phyloP scores from a whole-genome alignment of 202 grass and related monocot species.

The Schoenoplectus triqueter region DNA sequence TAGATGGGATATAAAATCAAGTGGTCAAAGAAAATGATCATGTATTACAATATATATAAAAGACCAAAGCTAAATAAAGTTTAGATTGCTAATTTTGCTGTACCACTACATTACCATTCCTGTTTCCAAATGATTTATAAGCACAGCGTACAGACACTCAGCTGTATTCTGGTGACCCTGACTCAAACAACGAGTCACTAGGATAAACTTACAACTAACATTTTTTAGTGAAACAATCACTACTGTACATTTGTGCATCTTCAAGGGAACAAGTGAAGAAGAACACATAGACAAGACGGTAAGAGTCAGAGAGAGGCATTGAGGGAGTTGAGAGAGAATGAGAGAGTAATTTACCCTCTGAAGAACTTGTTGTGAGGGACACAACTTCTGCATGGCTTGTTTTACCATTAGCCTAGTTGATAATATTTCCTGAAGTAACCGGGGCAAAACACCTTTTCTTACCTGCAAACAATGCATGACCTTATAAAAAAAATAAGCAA shows the following conservation, averaged over 20 bases:
- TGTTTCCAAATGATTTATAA: background rate
- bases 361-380: constrained; percentile 72
- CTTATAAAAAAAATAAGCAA: constrained; percentile 8
- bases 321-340: background rate
- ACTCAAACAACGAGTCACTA: constrained; percentile 31
- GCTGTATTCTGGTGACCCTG: background rate
- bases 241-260: constrained; percentile 26
- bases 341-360: constrained; percentile 58
- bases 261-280: constrained; percentile 17
- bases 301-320: background rate
- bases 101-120: background rate
- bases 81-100: background rate
- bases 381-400: constrained; percentile 88
- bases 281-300: background rate
- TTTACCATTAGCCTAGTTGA: constrained; percentile 96
- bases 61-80: background rate
- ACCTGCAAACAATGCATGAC: constrained; percentile 52
- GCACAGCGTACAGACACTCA: background rate
- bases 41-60: background rate
- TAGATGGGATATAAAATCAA: background rate
- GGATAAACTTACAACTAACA: background rate
- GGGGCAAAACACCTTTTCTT: constrained; percentile 87
- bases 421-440: constrained; percentile 82
- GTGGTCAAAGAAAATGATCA: background rate
- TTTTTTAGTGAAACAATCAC: constrained; percentile 26